Evolutionary conservation across 768 basidiomycete species (phyloP).

Genomic region (Asterophora parasitica): DNA sequence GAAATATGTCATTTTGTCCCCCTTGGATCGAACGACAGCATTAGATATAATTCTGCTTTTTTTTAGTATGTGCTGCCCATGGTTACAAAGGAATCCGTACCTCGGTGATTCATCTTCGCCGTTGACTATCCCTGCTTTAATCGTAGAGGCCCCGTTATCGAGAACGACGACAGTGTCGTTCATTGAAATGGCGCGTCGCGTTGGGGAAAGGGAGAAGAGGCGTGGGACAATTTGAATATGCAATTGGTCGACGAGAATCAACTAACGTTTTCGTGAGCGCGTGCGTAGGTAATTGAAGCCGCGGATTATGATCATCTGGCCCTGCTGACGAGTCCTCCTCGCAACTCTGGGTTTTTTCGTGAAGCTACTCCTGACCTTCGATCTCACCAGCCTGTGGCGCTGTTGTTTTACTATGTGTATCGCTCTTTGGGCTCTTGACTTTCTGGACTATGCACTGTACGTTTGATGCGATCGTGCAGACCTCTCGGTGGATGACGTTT

Average conservation of each 20-base stretch:
- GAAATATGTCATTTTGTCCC: constrained; percentile 76
- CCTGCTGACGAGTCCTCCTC: constrained; percentile 8
- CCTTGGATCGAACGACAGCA: constrained; percentile 79
- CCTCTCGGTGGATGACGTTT: constrained; percentile 1
- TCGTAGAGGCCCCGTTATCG: constrained; percentile 83
- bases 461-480: constrained; percentile 24
- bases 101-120: constrained; percentile 23
- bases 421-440: constrained; percentile 71
- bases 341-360: background rate
- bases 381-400: background rate
- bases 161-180: constrained; percentile 50
- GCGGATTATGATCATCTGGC: constrained; percentile 17
- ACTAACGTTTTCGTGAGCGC: no score
- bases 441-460: constrained; percentile 76
- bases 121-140: constrained; percentile 65
- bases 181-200: constrained; percentile 6
- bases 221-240: background rate
- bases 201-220: background rate
- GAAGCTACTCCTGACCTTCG: background rate
- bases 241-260: no score
- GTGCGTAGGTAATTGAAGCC: constrained; percentile 16
- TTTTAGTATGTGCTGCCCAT: constrained; percentile 1
- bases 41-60: constrained; percentile 64
- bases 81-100: constrained; percentile 23
- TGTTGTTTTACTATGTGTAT: constrained; percentile 56